Conservation (phyloP, 805 yeast genomes). For the Ogataea henricii region DNA sequence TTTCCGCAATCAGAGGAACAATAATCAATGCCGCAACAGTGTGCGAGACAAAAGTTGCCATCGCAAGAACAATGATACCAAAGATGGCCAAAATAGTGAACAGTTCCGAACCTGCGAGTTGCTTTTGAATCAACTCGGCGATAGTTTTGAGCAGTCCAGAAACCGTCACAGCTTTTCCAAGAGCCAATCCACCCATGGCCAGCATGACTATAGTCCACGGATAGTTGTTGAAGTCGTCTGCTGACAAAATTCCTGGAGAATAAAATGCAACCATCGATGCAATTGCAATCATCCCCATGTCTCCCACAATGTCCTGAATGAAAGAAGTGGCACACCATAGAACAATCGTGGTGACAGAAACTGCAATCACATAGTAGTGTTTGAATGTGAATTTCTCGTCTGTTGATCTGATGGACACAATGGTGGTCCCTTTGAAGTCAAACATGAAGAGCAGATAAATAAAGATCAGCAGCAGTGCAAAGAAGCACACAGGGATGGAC, state of each 20-base stretch:
- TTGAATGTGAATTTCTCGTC: conserved; percentile 67
- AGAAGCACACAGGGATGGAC: conserved; percentile 74
- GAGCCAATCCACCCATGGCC: conserved; percentile 97
- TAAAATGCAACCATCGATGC: conserved; percentile 89
- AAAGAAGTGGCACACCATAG: conserved; percentile 89
- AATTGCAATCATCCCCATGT: conserved; percentile 94
- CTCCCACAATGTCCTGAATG: conserved; percentile 76
- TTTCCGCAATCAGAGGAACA: conserved; percentile 85
- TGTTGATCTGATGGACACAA: conserved; percentile 62
- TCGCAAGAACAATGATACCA: conserved; percentile 75
- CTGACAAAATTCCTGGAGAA: conserved; percentile 83
- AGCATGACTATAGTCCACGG: conserved; percentile 94
- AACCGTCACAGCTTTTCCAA: conserved; percentile 92
- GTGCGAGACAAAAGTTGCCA: conserved; percentile 95
- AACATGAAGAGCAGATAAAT: conserved; percentile 65
- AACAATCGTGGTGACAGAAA: conserved; percentile 70
- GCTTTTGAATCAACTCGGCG: conserved; percentile 65
- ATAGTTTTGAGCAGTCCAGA: conserved; percentile 83
- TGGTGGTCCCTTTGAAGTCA: conserved; percentile 43
- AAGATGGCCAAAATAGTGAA: conserved; percentile 76
- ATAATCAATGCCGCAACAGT: conserved; percentile 96
- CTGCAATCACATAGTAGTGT: conserved; percentile 74
- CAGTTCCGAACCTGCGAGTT: conserved; percentile 67
- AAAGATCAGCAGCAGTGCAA: conserved; percentile 73
- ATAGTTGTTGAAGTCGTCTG: conserved; percentile 93